These are phyloP conservation scores for Tanozyma kutaoensis DNA, from an alignment of 805 yeast genomes.

Conservation along the genomic window DNA sequence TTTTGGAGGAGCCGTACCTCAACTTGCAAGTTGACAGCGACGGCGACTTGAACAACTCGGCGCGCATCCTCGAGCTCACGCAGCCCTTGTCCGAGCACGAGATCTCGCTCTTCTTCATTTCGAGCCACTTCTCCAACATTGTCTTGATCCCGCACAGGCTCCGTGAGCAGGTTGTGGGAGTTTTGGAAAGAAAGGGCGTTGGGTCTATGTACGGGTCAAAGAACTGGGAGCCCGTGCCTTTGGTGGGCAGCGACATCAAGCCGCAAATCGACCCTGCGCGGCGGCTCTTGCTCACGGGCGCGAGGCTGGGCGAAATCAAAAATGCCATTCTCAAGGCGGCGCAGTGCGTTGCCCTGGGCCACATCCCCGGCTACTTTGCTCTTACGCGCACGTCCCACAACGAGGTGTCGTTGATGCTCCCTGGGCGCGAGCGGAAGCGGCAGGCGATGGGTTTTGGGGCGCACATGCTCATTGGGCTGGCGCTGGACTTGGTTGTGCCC, in stretches of 20 bases:
- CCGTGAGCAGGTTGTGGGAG: constrained; percentile 29
- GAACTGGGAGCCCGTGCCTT: too few species aligned
- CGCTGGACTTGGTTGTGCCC: constrained; percentile 44
- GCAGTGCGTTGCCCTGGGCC: constrained; percentile 16
- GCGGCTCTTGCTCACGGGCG: constrained; percentile 42
- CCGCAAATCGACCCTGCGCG: constrained; percentile 29
- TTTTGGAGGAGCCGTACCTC: constrained; percentile 31
- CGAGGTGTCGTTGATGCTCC: constrained; percentile 18
- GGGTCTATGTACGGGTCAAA: constrained; percentile 5
- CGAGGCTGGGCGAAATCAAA: constrained; percentile 35
- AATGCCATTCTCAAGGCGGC: constrained; percentile 30
- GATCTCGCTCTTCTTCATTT: constrained; percentile 46
- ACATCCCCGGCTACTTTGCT: constrained; percentile 34
- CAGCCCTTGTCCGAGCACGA: constrained; percentile 43
- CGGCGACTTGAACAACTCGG: constrained; percentile 37
- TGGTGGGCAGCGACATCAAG: constrained; percentile 10
- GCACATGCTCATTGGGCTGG: constrained; percentile 37
- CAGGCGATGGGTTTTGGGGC: constrained; percentile 25
- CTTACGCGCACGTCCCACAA: constrained; percentile 8
- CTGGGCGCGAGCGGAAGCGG: constrained; percentile 23
- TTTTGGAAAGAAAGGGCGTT: constrained; percentile 30
- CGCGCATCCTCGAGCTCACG: constrained; percentile 41
- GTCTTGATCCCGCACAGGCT: constrained; percentile 40
- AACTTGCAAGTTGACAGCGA: constrained; percentile 50
- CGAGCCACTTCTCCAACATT: constrained; percentile 52